Percentiles rank a stretch among this genome's conserved stretches.
Evolutionary conservation across 495 filamentous ascomycete genomes (phyloP).

Genomic region (Polyplosphaeria fusca): DNA sequence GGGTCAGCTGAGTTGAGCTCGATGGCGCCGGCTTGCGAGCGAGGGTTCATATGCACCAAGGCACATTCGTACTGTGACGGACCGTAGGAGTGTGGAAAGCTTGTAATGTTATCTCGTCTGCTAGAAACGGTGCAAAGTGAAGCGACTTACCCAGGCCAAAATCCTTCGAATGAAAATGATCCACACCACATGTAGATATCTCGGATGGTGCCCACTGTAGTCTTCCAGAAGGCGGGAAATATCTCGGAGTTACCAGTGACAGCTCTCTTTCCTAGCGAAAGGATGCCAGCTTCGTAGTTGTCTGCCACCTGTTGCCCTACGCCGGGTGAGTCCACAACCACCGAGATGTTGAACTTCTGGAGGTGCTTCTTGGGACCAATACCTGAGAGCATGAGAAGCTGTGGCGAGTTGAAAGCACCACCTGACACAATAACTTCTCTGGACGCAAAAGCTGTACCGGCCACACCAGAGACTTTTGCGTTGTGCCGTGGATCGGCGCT

Average conservation of each 20-base stretch:
- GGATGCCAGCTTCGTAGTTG: conserved; percentile 31
- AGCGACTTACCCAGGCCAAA: conserved; percentile 24
- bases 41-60: conserved; percentile 28
- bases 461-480: conserved; percentile 1
- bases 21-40: conserved; percentile 25
- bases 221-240: conserved; percentile 30
- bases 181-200: conserved; percentile 35
- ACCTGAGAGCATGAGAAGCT: conserved; percentile 31
- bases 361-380: conserved; percentile 28
- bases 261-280: conserved; percentile 10
- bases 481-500: conserved; percentile 51
- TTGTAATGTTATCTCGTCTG: conserved; percentile 12
- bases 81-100: conserved; percentile 18
- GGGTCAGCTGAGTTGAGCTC: conserved; percentile 22
- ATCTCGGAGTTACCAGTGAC: conserved; percentile 13
- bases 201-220: conserved; percentile 11
- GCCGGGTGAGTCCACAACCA: conserved; percentile 24
- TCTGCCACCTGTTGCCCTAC: conserved; percentile 31
- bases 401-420: conserved; percentile 31
- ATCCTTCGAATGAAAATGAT: conserved; percentile 28
- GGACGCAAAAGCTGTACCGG: conserved; percentile 19
- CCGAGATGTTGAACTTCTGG: conserved; percentile 24
- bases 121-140: neutral
- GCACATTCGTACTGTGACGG: conserved; percentile 29
- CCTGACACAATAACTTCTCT: conserved; percentile 31